phyloP scores from a whole-genome alignment of 768 basidiomycete species.

The Phlebiopsis gigantea region DNA sequence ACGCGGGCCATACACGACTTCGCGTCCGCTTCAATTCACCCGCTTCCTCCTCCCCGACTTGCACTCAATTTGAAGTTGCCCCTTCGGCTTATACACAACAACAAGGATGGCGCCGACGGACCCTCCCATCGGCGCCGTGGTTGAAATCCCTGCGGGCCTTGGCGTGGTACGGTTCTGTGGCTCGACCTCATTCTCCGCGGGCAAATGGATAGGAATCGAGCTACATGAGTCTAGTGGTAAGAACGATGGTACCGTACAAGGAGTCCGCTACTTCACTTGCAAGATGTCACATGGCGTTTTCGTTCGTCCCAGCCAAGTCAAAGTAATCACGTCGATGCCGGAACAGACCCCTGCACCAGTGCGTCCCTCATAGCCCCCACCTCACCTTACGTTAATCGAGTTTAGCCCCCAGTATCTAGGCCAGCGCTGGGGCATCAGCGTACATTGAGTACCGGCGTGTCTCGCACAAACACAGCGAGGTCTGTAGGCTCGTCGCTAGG shows the following conservation, averaged over 20 bases:
- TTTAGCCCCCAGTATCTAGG: conserved; percentile 22
- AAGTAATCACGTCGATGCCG: conserved; percentile 31
- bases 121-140: conserved; percentile 63
- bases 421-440: conserved; percentile 51
- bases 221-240: conserved; percentile 81
- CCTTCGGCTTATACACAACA: not conserved
- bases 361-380: not conserved
- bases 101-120: conserved; percentile 32
- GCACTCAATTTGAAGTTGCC: not conserved
- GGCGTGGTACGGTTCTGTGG: conserved; percentile 88
- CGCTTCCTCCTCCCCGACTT: not conserved
- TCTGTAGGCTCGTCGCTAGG: conserved; percentile 35
- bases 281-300: conserved; percentile 79
- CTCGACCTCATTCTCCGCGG: conserved; percentile 73
- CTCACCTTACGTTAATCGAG: not conserved
- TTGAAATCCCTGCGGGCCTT: conserved; percentile 73
- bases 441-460: conserved; percentile 40
- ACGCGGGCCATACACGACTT: not conserved
- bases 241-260: conserved; percentile 90
- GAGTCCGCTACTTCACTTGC: conserved; percentile 78
- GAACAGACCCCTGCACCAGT: conserved; percentile 16
- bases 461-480: conserved; percentile 19
- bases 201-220: conserved; percentile 95
- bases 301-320: conserved; percentile 82
- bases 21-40: not conserved